Conservation (phyloP, 1,284 basidiomycete species). For the Cryptococcus sp. region DNA sequence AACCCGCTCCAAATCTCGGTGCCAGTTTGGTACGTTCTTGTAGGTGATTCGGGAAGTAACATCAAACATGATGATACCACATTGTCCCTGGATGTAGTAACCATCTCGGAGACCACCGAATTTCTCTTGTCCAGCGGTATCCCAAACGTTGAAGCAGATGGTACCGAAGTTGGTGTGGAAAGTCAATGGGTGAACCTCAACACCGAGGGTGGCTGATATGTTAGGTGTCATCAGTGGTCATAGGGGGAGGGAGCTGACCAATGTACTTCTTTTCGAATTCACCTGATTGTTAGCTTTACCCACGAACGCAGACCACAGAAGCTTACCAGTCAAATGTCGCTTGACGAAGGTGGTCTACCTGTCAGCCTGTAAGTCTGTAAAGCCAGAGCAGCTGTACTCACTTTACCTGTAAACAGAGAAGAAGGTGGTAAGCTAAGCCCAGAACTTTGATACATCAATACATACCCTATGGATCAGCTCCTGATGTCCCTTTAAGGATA, state of each 20-base stretch:
- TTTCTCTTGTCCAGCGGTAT: constrained; percentile 99
- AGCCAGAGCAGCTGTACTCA: constrained; percentile 14
- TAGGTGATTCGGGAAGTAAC: constrained; percentile 99
- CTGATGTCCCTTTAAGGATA: neutral
- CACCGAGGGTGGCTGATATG: constrained; percentile 86
- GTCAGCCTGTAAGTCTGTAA: neutral
- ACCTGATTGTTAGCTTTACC: constrained; percentile 33
- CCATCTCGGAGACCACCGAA: constrained; percentile 97
- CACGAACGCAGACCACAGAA: neutral
- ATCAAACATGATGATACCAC: constrained; percentile 99
- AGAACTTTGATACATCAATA: neutral
- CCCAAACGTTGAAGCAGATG: constrained; percentile 99
- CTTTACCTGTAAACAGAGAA: constrained; percentile 38
- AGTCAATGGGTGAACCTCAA: constrained; percentile 93
- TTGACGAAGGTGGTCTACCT: constrained; percentile 90
- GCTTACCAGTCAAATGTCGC: constrained; percentile 89
- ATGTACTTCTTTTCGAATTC: constrained; percentile 99
- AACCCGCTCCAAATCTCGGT: constrained; percentile 98
- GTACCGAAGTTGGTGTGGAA: constrained; percentile 99
- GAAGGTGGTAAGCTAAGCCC: neutral
- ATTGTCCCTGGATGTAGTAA: constrained; percentile 99
- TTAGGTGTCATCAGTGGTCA: neutral
- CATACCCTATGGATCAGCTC: neutral
- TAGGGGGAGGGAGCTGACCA: constrained; percentile 54
- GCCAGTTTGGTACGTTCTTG: constrained; percentile 99